phyloP scores from a whole-genome alignment of 2,329 filamentous ascomycete species.

The Apiospora sp. region DNA sequence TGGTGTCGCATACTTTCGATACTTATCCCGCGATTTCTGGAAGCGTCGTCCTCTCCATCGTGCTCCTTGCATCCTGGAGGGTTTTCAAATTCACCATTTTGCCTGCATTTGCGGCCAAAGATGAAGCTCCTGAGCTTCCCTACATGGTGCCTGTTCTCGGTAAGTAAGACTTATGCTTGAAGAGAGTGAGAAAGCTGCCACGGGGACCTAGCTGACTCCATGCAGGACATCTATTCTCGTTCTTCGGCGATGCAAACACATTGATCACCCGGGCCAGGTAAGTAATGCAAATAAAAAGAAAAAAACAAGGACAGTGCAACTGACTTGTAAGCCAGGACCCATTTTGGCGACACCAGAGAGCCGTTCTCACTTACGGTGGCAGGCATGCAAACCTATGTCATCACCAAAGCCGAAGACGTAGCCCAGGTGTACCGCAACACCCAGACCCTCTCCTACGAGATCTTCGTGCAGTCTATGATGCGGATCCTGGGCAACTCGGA shows the following conservation, averaged over 20 bases:
- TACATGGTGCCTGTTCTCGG: constrained; percentile 14
- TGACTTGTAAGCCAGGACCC: not conserved
- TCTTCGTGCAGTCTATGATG: not conserved
- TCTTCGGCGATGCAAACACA: constrained; percentile 19
- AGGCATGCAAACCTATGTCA: constrained; percentile 5
- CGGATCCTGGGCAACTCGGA: not conserved
- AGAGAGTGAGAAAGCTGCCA: too few species aligned
- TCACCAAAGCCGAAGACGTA: constrained; percentile 2
- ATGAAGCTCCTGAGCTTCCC: constrained; percentile 13
- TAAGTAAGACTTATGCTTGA: not conserved
- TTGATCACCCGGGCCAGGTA: constrained; percentile 25
- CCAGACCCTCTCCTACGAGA: constrained; percentile 9
- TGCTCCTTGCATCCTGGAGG: not conserved
- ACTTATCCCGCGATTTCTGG: not conserved
- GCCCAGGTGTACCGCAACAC: constrained; percentile 14
- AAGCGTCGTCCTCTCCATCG: not conserved
- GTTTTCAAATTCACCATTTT: constrained; percentile 21
- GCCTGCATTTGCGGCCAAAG: constrained; percentile 17
- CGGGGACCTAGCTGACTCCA: not conserved
- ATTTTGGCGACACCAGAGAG: constrained; percentile 20
- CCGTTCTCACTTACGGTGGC: constrained; percentile 6
- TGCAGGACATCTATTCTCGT: constrained; percentile 18
- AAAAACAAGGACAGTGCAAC: too few species aligned
- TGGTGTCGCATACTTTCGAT: not conserved
- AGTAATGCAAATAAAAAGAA: too few species aligned